Evolutionary conservation across 2,329 filamentous ascomycete species (phyloP), one percentile per base, ranked within the genome.

Genomic region (Grosmannia huntii): DNA sequence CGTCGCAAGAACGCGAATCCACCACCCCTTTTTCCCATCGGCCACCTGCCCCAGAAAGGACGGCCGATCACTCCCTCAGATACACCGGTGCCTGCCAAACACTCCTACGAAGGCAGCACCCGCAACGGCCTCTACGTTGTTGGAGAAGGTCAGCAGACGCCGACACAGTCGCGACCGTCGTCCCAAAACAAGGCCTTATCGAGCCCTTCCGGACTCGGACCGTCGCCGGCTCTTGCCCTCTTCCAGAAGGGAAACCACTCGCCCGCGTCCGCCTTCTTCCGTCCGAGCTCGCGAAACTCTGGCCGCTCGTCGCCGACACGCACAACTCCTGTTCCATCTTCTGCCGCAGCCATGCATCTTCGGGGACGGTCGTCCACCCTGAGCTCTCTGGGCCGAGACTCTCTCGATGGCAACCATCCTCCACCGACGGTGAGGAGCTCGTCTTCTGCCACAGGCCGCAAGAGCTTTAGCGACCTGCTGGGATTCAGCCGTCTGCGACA

Each of bases 391-490:
- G 83, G 85, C 21, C 84, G 86, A 62, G 79, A 82, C 57, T 89
- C 86, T 0, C 83, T 84, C 57, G 88, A 90, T 61, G 82, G 86
- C 38, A 82, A 85, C 57, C 78, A 87, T 5, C 76, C 82, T 7
- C 83, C 86, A 3, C 84, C 84, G 4, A 81, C 81, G 27, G 71
- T 83, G n/a, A 80, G 90, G 56, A 91, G 84, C 6, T 96, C 91
- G 1, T 89, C 86, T 1, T 96, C 90, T 0, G 56, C 55, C 23
- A 92, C 86, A n/a, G 90, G 91, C 5, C 82, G 94, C 57, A 94
- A 91, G 71, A 97, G 92, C 71, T 90, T 99, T 65, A 90, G 91
- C 57, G 94, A 96, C 64, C 75, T 97, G 23, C 84, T 99, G 65
- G 86, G 83, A 16, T 74, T 96, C 23, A 80, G 83, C 62, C 83